phyloP scores from a whole-genome alignment of 208 protist genomes.

The Leishmania tropica region DNA sequence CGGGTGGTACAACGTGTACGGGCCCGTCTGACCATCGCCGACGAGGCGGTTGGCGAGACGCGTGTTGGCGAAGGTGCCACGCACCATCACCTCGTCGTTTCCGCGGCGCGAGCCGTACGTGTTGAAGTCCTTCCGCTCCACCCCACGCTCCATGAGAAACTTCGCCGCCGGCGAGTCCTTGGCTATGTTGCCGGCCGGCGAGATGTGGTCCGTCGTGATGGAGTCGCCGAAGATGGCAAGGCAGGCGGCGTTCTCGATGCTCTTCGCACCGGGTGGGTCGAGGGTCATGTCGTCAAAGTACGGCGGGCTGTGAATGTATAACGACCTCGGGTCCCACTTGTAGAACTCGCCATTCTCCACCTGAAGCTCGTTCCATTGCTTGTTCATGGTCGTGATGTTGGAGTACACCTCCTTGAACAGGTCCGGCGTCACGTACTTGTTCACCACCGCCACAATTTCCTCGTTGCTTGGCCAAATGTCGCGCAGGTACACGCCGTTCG shows the following conservation, averaged over 20 bases:
- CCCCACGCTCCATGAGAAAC: conserved; percentile 76
- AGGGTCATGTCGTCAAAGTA: conserved; percentile 93
- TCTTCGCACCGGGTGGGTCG: conserved; percentile 43
- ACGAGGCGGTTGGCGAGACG: conserved; percentile 93
- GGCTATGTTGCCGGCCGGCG: conserved; percentile 95
- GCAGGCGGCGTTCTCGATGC: conserved; percentile 81
- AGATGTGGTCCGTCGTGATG: conserved; percentile 98
- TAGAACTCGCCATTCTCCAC: conserved; percentile 91
- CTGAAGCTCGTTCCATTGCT: conserved; percentile 91
- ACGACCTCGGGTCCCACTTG: conserved; percentile 94
- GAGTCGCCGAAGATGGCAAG: conserved; percentile 95
- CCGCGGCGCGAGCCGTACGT: conserved; percentile 96
- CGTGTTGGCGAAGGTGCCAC: conserved; percentile 97
- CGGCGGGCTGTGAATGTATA: conserved; percentile 96
- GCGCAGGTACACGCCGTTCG: conserved; percentile 94
- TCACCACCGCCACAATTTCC: conserved; percentile 79
- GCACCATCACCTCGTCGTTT: conserved; percentile 97
- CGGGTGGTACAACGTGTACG: conserved; percentile 93
- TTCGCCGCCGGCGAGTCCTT: conserved; percentile 93
- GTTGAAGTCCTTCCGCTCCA: conserved; percentile 95
- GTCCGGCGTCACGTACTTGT: conserved; percentile 82
- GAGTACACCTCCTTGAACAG: conserved; percentile 94
- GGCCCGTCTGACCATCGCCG: conserved; percentile 89
- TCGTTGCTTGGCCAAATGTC: conserved; percentile 96
- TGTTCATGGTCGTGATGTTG: conserved; percentile 90